These are phyloP conservation scores for Neurospora crassa DNA, from an alignment of 2,329 filamentous ascomycete genomes.

Conservation along the genomic window DNA sequence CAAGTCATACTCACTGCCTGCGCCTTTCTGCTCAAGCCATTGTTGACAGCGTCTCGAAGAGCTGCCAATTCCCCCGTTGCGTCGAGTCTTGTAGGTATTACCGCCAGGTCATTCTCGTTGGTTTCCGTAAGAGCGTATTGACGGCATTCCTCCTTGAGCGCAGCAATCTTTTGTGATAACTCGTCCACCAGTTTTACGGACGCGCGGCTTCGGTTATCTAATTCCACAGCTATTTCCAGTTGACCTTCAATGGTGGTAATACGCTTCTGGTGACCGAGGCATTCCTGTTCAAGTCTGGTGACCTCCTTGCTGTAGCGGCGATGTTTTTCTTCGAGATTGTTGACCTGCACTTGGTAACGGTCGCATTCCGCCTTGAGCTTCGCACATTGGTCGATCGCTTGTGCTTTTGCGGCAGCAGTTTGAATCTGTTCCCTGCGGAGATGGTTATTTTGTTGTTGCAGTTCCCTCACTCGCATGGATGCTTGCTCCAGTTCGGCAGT, in stretches of 20 bases:
- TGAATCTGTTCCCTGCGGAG: neutral
- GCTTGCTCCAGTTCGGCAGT: neutral
- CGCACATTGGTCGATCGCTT: neutral
- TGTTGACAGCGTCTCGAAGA: neutral
- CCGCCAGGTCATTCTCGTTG: neutral
- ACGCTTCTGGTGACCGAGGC: neutral
- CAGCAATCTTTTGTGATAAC: neutral
- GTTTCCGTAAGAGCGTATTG: neutral
- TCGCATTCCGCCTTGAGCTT: neutral
- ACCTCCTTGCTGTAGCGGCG: neutral
- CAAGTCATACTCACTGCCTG: neutral
- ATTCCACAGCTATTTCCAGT: neutral
- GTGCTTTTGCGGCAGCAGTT: neutral
- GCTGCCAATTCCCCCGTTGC: neutral
- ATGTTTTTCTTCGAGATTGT: neutral
- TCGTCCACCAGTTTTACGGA: neutral
- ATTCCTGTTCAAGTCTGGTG: neutral
- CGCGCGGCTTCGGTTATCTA: neutral
- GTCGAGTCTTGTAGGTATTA: neutral
- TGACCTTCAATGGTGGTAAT: neutral
- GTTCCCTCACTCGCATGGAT: neutral
- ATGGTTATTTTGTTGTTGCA: neutral
- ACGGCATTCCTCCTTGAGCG: neutral
- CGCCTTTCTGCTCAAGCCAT: neutral
- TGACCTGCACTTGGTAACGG: neutral